Evolutionary conservation across 306 rosid genomes (phyloP).

Genomic region (Abrus pulchellus): DNA sequence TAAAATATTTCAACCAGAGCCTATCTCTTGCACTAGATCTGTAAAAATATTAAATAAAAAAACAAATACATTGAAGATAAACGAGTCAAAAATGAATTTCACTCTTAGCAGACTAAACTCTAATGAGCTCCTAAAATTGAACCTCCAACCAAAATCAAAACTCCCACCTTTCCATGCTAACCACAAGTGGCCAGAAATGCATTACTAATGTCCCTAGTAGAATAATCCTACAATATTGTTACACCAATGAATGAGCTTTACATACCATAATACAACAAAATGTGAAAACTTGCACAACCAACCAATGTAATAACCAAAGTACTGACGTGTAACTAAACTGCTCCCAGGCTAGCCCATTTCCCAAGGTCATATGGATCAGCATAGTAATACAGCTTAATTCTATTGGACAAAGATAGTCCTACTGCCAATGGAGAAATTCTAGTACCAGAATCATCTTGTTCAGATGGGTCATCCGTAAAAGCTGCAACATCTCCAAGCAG

Average conservation of each 20-base stretch:
- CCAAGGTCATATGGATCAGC: conserved; percentile 93
- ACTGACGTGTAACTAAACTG: conserved; percentile 58
- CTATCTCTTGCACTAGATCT: neutral
- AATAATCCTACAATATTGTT: conserved; percentile 46
- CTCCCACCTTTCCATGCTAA: conserved; percentile 34
- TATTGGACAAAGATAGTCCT: conserved; percentile 83
- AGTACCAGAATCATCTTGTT: conserved; percentile 76
- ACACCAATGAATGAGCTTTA: conserved; percentile 61
- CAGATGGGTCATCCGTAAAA: conserved; percentile 80
- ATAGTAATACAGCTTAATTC: conserved; percentile 78
- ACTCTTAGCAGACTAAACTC: conserved; percentile 24
- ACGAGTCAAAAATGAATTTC: conserved; percentile 45
- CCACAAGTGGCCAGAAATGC: conserved; percentile 27
- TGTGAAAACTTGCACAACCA: conserved; percentile 44
- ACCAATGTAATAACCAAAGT: conserved; percentile 44
- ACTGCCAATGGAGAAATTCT: conserved; percentile 65
- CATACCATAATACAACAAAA: conserved; percentile 58
- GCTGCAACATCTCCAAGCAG: conserved; percentile 90
- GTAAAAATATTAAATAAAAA: neutral
- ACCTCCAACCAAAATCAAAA: conserved; percentile 35
- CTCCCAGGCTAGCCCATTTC: conserved; percentile 95
- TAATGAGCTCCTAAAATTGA: conserved; percentile 23
- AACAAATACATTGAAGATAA: conserved; percentile 11
- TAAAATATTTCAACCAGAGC: conserved; percentile 28
- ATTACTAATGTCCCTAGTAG: conserved; percentile 28